A percentile compares a stretch with the other conserved stretches of the same genome.
These are phyloP conservation scores for Xerocomus potaroensis DNA, from an alignment of 768 basidiomycete species.

Conservation along the genomic window DNA sequence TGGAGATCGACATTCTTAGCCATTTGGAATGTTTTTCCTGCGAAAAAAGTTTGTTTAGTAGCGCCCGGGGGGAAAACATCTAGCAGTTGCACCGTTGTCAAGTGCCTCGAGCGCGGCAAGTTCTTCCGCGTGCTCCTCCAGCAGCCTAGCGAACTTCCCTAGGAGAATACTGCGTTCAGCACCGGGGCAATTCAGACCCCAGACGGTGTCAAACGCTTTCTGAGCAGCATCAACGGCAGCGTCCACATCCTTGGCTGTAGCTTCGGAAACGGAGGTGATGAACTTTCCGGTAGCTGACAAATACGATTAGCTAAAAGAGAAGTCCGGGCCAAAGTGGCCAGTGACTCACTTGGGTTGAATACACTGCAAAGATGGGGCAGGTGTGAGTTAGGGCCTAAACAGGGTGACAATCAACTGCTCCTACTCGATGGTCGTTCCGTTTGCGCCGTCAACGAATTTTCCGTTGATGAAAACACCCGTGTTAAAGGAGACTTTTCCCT, in stretches of 20 bases:
- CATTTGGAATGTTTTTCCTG: constrained; percentile 52
- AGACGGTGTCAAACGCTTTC: constrained; percentile 54
- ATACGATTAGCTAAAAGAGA: not conserved
- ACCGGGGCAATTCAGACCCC: constrained; percentile 64
- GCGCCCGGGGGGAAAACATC: not conserved
- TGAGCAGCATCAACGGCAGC: constrained; percentile 65
- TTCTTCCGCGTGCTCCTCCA: constrained; percentile 58
- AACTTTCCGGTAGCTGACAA: constrained; percentile 57
- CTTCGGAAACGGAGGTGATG: constrained; percentile 53
- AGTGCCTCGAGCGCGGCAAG: constrained; percentile 72
- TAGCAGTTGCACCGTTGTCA: constrained; percentile 47
- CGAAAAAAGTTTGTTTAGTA: not conserved
- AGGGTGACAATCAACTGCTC: constrained; percentile 23
- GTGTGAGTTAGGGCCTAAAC: not conserved
- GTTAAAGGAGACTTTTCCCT: constrained; percentile 50
- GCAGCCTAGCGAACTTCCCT: constrained; percentile 56
- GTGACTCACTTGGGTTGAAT: constrained; percentile 48
- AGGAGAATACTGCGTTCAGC: constrained; percentile 51
- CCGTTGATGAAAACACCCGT: constrained; percentile 74
- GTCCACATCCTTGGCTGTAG: constrained; percentile 69
- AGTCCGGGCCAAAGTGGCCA: not conserved
- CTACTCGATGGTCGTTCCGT: constrained; percentile 65
- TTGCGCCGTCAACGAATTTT: constrained; percentile 56
- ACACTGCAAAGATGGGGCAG: constrained; percentile 36
- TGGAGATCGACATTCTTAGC: constrained; percentile 48